These are phyloP conservation scores for Cercospora beticola DNA, from an alignment of 2,329 filamentous ascomycete genomes.

Conservation along the genomic window DNA sequence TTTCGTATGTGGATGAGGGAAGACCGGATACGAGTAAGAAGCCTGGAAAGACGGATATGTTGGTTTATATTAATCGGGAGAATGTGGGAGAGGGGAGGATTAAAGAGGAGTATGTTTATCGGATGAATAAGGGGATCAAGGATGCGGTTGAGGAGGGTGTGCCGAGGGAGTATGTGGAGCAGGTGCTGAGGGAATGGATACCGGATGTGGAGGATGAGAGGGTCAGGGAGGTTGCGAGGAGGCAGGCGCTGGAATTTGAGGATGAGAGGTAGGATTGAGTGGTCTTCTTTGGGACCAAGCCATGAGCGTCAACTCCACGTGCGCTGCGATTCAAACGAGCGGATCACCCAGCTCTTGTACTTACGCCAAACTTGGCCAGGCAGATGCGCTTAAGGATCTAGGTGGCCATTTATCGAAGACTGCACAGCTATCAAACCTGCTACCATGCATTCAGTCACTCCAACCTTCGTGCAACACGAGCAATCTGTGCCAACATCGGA, in stretches of 20 bases:
- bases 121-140: slow-evolving; percentile 63
- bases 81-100: slow-evolving; percentile 45
- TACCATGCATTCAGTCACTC: no score
- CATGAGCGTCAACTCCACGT: no score
- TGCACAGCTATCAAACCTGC: no score
- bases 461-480: no score
- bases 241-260: slow-evolving; percentile 39
- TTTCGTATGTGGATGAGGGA: slow-evolving; percentile 4
- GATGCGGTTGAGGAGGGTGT: slow-evolving; percentile 59
- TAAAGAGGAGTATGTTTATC: slow-evolving; percentile 58
- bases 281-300: no score
- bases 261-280: slow-evolving; percentile 25
- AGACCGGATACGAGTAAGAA: slow-evolving; percentile 31
- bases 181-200: slow-evolving; percentile 55
- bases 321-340: no score
- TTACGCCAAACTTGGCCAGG: no score
- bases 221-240: slow-evolving; percentile 37
- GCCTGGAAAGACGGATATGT: slow-evolving; percentile 39
- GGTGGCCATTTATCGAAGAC: no score
- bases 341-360: no score
- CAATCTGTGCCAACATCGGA: no score
- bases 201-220: slow-evolving; percentile 35
- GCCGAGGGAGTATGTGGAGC: slow-evolving; percentile 55
- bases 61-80: slow-evolving; percentile 61
- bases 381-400: no score